Conservation (phyloP, 208 protist genomes). For the Lotmaria passim region DNA sequence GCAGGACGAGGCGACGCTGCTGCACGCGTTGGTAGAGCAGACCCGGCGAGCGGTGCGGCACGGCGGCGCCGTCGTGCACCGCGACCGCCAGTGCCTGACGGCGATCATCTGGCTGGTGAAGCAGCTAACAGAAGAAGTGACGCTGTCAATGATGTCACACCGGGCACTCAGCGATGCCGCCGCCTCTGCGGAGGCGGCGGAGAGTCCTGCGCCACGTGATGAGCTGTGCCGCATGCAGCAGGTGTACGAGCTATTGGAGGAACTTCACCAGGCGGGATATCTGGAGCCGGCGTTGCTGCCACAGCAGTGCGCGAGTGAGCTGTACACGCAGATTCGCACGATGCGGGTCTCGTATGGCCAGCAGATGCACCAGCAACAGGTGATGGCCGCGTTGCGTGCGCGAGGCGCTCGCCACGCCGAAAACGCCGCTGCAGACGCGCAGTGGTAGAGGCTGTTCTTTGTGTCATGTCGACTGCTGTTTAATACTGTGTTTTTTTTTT, state of each 20-base stretch:
- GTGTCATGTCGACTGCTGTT: background rate
- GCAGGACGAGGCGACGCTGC: conserved; percentile 61
- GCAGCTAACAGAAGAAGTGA: conserved; percentile 56
- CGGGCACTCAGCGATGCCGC: background rate
- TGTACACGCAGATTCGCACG: conserved; percentile 63
- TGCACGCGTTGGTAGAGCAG: conserved; percentile 38
- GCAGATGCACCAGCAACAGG: conserved; percentile 47
- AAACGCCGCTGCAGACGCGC: background rate
- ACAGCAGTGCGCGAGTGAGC: conserved; percentile 41
- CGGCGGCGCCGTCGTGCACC: conserved; percentile 59
- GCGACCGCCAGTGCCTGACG: conserved; percentile 46
- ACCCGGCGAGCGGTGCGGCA: conserved; percentile 45
- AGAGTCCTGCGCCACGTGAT: conserved; percentile 18
- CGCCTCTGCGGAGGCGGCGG: conserved; percentile 28
- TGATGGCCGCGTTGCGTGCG: conserved; percentile 38
- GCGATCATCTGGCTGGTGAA: conserved; percentile 57
- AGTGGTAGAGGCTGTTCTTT: background rate
- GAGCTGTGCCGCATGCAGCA: conserved; percentile 51
- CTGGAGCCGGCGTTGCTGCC: conserved; percentile 50
- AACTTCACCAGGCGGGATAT: conserved; percentile 65
- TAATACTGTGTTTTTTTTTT: background rate
- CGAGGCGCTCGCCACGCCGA: conserved; percentile 16
- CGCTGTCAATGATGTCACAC: conserved; percentile 47
- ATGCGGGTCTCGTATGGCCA: conserved; percentile 68
- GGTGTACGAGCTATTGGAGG: conserved; percentile 61